phyloP scores from a whole-genome alignment of 345 rosid genomes.

The Camelina laxa region DNA sequence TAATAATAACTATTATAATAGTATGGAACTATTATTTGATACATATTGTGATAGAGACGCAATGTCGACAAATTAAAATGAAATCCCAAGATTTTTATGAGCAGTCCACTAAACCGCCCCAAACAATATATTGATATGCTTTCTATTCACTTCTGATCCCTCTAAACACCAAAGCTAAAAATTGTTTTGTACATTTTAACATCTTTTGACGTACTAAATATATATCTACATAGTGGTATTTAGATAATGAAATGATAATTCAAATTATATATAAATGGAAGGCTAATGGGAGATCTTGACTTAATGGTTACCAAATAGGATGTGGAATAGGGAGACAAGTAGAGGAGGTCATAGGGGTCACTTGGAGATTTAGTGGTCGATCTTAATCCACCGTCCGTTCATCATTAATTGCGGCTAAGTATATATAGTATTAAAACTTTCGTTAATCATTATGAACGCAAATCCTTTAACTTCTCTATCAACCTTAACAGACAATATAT shows the following conservation, averaged over 20 bases:
- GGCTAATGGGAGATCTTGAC: slow-evolving; percentile 38
- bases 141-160: slow-evolving; percentile 30
- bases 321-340: slow-evolving; percentile 46
- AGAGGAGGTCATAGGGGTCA: slow-evolving; percentile 46
- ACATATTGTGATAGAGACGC: slow-evolving; percentile 37
- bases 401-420: slow-evolving; percentile 35
- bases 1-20: slow-evolving; percentile 11
- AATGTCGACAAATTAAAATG: slow-evolving; percentile 8
- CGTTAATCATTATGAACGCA: not conserved
- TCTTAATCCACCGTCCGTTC: slow-evolving; percentile 42
- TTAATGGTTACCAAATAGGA: slow-evolving; percentile 31
- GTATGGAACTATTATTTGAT: slow-evolving; percentile 35
- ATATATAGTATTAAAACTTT: slow-evolving; percentile 7
- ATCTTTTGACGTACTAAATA: slow-evolving; percentile 14
- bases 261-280: slow-evolving; percentile 9
- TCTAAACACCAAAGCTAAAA: slow-evolving; percentile 24
- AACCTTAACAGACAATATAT: not conserved
- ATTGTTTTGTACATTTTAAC: slow-evolving; percentile 20
- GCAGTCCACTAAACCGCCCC: slow-evolving; percentile 38
- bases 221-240: not conserved
- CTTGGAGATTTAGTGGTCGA: slow-evolving; percentile 38
- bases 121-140: slow-evolving; percentile 8
- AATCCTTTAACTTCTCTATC: not conserved
- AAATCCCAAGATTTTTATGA: slow-evolving; percentile 11
- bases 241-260: not conserved